Base-by-base conservation (phyloP, 768 basidiomycete genomes). In the Leccinum subtestaceum region DNA sequence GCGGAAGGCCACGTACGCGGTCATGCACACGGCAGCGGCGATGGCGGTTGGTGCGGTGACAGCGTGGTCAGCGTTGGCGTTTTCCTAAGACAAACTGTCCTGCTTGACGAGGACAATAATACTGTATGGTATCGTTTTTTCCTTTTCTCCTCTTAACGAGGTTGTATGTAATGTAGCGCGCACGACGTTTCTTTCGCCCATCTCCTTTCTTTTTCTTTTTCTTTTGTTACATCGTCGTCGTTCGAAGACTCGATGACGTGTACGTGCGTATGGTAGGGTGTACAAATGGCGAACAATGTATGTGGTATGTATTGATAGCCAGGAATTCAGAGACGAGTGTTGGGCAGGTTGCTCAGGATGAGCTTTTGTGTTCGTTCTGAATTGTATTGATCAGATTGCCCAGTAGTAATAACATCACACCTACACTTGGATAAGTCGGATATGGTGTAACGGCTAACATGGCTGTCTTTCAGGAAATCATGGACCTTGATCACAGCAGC, bases 21-120 rank as follows among this genome's bases (percentile, higher is more conserved):
- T 84, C 36, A 79, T 76, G 40, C 83, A 83, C 49, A 89, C 88
- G 6, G 82, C 84, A 7, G 81, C 85, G 4, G 84, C 82, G 17
- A 80, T 86, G 32, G 80, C 82, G 1, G 71, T 91, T 43, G 89
- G 89, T 25, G 89, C 87, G 13, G 84, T 85, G 12, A 85, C 83
- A 3, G 80, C 88, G 2, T 91, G 89, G 89, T 82, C 85, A 17
- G 87, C 86, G 25, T 71, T 91, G 58, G 89, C 89, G 1, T 91
- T 85, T 70, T 77, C 75, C 60, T 87, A 65, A 47, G 53, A 46
- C 23, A 25, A 46, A 40, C 40, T 43, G 36, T 60, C 23, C 31
- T 8, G 9, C 3, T 19, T 13, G 17, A 50, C 36, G 34, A 34
- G 40, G 31, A 23, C 50, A 21, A 29, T n/a, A 9, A 17, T 19